Evolutionary conservation across 2,329 filamentous ascomycete genomes (phyloP), one percentile per base, ranked within the genome.

Genomic region (Didymella lethalis): DNA sequence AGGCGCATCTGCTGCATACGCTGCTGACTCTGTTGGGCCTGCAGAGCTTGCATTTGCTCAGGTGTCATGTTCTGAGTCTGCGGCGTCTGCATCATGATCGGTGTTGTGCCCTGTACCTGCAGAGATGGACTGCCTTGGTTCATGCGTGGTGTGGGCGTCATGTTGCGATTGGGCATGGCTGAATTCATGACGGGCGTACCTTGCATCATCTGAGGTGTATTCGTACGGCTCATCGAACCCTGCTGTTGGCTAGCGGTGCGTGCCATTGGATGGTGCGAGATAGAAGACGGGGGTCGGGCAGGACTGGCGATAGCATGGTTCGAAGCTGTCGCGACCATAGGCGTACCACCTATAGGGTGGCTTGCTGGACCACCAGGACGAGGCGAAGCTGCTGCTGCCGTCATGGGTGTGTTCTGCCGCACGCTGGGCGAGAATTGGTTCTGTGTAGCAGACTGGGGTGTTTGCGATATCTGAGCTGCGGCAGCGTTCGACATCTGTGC

Each of bases 401-500:
- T 75, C 75, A 82, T 78, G 14, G 80, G 80, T 8, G 81, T 82
- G 51, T 80, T 78, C 49, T 82, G 78, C 31, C 79, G 72, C 8
- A 79, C 71, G 32, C 81, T 73, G 2, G 91, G 90, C n/a, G 90
- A 88, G 1, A 86, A 87, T 4, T 85, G 83, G 16, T 85, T 80
- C 68, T 90, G 88, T 0, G 72, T 75, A n/a, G 71, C 71, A 1
- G 86, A 84, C 7, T 86, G 84, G 64, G 88, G 84, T 55, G 74
- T 68, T 52, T 75, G 74, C 16, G 63, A 55, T 23, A 71, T 64
- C 49, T 75, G 74, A 14, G 64, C 55, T 14, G 66, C 59, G n/a
- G 60, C 59, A 26, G 60, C 49, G 23, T 56, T 67, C 5, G 65
- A 63, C 71, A 77, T 68, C 48, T 75, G 74, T 23, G 71, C 69